These are phyloP conservation scores for Boletus reticulatus DNA, from an alignment of 768 basidiomycete species.

Conservation along the genomic window DNA sequence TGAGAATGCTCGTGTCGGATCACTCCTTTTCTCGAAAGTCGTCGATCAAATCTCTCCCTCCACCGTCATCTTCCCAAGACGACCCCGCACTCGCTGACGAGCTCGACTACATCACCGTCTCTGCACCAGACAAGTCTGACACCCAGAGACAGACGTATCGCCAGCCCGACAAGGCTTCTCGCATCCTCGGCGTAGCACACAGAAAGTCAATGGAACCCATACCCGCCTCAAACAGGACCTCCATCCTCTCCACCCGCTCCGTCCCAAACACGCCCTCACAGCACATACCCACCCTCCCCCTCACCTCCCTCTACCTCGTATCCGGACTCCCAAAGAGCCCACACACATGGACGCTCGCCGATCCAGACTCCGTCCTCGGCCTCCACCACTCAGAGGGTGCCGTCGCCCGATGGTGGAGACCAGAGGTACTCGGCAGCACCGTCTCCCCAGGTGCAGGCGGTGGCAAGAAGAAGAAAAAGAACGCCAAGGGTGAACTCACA, in stretches of 20 bases:
- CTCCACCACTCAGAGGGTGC: slow-evolving; percentile 83
- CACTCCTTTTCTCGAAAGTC: slow-evolving; percentile 37
- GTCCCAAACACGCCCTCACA: slow-evolving; percentile 48
- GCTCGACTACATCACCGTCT: slow-evolving; percentile 68
- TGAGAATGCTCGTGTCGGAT: slow-evolving; percentile 23
- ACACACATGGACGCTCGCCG: slow-evolving; percentile 86
- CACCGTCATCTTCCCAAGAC: background rate
- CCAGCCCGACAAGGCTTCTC: slow-evolving; percentile 71
- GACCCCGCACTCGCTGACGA: slow-evolving; percentile 55
- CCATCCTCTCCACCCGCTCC: slow-evolving; percentile 68
- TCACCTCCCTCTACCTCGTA: slow-evolving; percentile 83
- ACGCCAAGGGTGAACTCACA: slow-evolving; percentile 51
- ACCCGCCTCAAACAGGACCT: slow-evolving; percentile 71
- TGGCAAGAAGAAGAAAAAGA: slow-evolving; percentile 68
- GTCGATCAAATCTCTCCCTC: slow-evolving; percentile 23
- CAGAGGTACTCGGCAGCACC: slow-evolving; percentile 87
- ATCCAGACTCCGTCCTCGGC: slow-evolving; percentile 78
- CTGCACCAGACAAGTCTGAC: slow-evolving; percentile 30
- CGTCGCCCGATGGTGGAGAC: slow-evolving; percentile 86
- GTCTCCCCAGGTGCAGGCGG: slow-evolving; percentile 83
- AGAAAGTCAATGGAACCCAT: slow-evolving; percentile 83
- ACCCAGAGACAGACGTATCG: slow-evolving; percentile 31
- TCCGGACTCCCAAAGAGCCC: slow-evolving; percentile 88
- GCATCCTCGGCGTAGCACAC: slow-evolving; percentile 74
- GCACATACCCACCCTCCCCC: slow-evolving; percentile 67